These are phyloP conservation scores for Berkeleyomyces basicola DNA, from an alignment of 2,329 filamentous ascomycete genomes.

Conservation along the genomic window DNA sequence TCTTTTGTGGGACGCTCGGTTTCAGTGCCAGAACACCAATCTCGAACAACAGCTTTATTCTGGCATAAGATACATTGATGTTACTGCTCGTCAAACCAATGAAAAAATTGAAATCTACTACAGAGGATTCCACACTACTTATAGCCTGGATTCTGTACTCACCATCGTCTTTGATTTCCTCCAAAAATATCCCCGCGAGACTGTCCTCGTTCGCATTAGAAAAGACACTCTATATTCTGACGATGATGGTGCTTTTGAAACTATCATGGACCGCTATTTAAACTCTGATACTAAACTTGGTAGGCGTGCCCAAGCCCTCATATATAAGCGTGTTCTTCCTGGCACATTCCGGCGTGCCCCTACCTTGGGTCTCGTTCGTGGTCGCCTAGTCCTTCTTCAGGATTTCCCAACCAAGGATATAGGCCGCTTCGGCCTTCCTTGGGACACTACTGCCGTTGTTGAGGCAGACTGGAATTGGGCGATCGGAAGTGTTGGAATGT, in stretches of 20 bases:
- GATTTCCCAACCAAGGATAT: too few relatives aligned
- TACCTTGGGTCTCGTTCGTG: too few relatives aligned
- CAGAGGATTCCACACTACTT: background rate
- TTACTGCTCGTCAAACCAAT: background rate
- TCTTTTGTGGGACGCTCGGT: rapidly evolving
- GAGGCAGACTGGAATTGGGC: too few relatives aligned
- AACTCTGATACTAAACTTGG: background rate
- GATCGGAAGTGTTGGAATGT: too few relatives aligned
- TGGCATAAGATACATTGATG: background rate
- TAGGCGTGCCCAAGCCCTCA: background rate
- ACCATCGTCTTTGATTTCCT: background rate
- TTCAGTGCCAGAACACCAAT: background rate
- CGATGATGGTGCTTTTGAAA: background rate
- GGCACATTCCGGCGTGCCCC: too few relatives aligned
- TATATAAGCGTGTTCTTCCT: too few relatives aligned
- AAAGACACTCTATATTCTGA: background rate
- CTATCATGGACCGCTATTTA: background rate
- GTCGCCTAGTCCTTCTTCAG: too few relatives aligned
- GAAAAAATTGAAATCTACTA: background rate
- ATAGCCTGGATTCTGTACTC: background rate
- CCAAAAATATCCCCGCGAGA: background rate
- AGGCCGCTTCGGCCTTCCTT: too few relatives aligned
- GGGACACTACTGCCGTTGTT: too few relatives aligned
- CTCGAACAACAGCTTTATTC: background rate
- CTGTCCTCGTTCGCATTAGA: background rate